Evolutionary conservation across 1,284 basidiomycete genomes (phyloP).

Genomic region (Rhodofomes roseus): DNA sequence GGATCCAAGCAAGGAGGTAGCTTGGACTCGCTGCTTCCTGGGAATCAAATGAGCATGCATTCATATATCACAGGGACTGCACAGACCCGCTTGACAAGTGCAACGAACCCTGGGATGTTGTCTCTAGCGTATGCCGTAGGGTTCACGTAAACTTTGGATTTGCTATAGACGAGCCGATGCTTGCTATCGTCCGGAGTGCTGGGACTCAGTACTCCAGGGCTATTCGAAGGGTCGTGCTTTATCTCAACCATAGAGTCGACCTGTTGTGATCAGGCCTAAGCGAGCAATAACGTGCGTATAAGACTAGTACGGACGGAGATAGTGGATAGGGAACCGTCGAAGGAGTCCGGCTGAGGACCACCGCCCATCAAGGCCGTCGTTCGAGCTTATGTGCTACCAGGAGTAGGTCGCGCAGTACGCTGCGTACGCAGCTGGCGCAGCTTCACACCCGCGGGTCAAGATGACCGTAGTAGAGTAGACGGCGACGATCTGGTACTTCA

Average conservation of each 20-base stretch:
- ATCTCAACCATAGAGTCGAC: constrained; percentile 80
- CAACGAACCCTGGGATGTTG: constrained; percentile 91
- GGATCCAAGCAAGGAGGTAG: constrained; percentile 83
- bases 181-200: constrained; percentile 50
- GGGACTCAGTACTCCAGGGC: constrained; percentile 21
- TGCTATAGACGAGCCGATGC: constrained; percentile 78
- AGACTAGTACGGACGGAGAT: constrained; percentile 35
- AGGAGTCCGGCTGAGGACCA: constrained; percentile 28
- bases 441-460: not conserved
- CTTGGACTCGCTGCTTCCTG: constrained; percentile 71
- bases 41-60: not conserved
- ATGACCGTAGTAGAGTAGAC: not conserved
- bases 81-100: constrained; percentile 79
- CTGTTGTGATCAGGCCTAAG: constrained; percentile 26
- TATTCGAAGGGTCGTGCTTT: constrained; percentile 36
- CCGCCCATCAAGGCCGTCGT: constrained; percentile 22
- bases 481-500: not conserved
- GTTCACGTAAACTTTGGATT: constrained; percentile 92
- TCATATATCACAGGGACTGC: not conserved
- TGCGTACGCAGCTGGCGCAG: constrained; percentile 5
- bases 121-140: constrained; percentile 89
- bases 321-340: constrained; percentile 38
- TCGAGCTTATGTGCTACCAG: constrained; percentile 11
- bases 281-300: not conserved
- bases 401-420: constrained; percentile 8